Percentiles rank a stretch among this genome's conserved stretches.
phyloP scores from a whole-genome alignment of 768 basidiomycete genomes.

The Tricholoma furcatifolium region DNA sequence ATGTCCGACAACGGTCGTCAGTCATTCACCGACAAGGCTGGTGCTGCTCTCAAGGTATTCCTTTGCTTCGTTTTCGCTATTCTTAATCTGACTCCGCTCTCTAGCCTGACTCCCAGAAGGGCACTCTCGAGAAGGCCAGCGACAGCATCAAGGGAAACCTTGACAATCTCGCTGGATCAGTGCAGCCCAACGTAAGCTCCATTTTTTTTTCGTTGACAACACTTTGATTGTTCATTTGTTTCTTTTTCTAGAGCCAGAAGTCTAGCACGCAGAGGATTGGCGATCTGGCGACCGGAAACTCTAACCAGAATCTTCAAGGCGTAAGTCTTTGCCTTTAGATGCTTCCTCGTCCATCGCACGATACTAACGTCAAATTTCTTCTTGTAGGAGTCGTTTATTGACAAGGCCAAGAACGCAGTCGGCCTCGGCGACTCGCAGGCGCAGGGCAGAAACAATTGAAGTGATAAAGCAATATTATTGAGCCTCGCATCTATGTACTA shows the following conservation, averaged over 20 bases:
- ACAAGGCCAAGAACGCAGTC: constrained; percentile 53
- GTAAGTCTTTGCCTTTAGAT: neutral
- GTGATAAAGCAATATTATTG: too few relatives aligned
- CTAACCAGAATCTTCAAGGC: constrained; percentile 41
- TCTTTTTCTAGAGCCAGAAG: constrained; percentile 43
- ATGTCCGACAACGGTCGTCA: constrained; percentile 62
- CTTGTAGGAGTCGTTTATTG: constrained; percentile 37
- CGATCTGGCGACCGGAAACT: constrained; percentile 47
- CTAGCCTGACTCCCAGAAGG: constrained; percentile 61
- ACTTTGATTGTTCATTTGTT: neutral
- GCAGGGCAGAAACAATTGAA: too few relatives aligned
- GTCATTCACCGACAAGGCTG: constrained; percentile 57
- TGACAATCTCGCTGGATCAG: constrained; percentile 46
- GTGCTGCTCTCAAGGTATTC: constrained; percentile 47
- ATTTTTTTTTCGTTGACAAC: neutral
- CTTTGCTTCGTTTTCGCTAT: too few relatives aligned
- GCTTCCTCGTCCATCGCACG: neutral
- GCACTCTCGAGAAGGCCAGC: constrained; percentile 46
- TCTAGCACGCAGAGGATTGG: constrained; percentile 46
- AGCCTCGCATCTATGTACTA: too few relatives aligned
- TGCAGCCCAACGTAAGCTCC: constrained; percentile 46
- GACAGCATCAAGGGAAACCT: constrained; percentile 47
- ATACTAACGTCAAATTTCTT: neutral
- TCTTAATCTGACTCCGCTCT: neutral
- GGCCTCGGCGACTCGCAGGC: constrained; percentile 34